These are phyloP conservation scores for Phellopilus nigrolimitatus DNA, from an alignment of 1,284 basidiomycete species.

Conservation along the genomic window DNA sequence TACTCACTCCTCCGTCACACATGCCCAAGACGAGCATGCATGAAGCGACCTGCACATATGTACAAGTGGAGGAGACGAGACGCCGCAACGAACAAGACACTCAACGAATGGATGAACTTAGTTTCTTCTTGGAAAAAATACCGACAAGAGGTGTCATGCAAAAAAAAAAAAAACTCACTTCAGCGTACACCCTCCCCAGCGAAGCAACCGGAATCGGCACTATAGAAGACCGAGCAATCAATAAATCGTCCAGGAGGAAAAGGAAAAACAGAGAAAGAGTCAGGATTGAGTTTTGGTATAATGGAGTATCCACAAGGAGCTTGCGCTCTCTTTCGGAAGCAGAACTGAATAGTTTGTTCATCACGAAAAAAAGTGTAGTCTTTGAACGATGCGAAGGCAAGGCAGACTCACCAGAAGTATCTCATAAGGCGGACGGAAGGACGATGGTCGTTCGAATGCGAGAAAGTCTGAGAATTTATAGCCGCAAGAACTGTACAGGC, in stretches of 20 bases:
- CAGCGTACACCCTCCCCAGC: background rate
- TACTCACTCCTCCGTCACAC: constrained; percentile 33
- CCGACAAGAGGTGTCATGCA: too few species aligned
- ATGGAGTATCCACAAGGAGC: constrained; percentile 64
- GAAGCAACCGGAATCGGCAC: background rate
- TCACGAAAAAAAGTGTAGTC: constrained; percentile 33
- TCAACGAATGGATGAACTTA: constrained; percentile 85
- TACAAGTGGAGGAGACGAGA: constrained; percentile 33
- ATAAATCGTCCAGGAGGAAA: constrained; percentile 12
- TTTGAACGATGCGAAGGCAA: background rate
- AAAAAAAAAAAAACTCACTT: background rate
- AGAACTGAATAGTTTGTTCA: constrained; percentile 67
- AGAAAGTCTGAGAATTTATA: constrained; percentile 1
- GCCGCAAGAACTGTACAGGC: constrained; percentile 16
- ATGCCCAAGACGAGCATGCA: constrained; percentile 46
- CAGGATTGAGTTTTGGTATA: constrained; percentile 59
- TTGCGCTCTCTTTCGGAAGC: constrained; percentile 72
- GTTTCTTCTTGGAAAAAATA: constrained; percentile 44
- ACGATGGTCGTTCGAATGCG: background rate
- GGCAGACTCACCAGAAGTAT: background rate
- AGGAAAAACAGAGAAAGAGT: constrained; percentile 29
- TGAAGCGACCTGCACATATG: constrained; percentile 32
- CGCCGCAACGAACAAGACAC: constrained; percentile 35
- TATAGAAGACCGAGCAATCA: background rate
- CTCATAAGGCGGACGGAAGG: background rate